Conservation (phyloP, 2,329 filamentous ascomycete species). For the Blumeria graminis region DNA sequence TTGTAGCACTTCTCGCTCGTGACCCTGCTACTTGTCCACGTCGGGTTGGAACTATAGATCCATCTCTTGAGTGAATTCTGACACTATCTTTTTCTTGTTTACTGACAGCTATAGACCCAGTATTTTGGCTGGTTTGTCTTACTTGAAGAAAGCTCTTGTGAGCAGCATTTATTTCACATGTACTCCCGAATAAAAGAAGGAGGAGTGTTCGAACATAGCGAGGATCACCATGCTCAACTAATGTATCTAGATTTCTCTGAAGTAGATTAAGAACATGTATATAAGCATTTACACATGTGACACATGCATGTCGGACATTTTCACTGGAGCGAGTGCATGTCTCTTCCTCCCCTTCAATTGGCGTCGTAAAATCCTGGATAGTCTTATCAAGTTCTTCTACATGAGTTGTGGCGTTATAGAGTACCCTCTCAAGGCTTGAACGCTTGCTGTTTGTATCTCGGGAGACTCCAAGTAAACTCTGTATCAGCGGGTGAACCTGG, state of each 20-base stretch:
- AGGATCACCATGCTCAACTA: constrained; percentile 40
- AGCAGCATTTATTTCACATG: constrained; percentile 33
- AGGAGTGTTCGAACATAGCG: constrained; percentile 41
- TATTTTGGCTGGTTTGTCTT: background rate
- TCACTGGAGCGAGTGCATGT: constrained; percentile 29
- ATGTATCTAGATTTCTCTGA: constrained; percentile 34
- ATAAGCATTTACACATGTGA: constrained; percentile 39
- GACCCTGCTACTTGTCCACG: constrained; percentile 20
- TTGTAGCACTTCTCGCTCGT: constrained; percentile 14
- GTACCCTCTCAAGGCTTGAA: constrained; percentile 40
- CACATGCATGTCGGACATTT: constrained; percentile 36
- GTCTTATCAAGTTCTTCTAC: constrained; percentile 41
- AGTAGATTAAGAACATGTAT: constrained; percentile 38
- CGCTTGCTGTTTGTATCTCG: constrained; percentile 34
- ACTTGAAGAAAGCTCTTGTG: background rate
- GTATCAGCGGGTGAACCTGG: constrained; percentile 42
- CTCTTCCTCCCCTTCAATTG: constrained; percentile 22
- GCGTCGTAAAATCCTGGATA: constrained; percentile 33
- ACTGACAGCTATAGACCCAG: background rate
- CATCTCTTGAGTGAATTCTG: constrained; percentile 23
- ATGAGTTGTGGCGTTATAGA: constrained; percentile 42
- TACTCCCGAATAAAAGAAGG: constrained; percentile 39
- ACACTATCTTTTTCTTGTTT: constrained; percentile 12
- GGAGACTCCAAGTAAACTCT: constrained; percentile 36
- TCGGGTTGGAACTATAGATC: constrained; percentile 26